Conservation (phyloP, 352 stramenopile genomes). For the Phytophthora lateralis region DNA sequence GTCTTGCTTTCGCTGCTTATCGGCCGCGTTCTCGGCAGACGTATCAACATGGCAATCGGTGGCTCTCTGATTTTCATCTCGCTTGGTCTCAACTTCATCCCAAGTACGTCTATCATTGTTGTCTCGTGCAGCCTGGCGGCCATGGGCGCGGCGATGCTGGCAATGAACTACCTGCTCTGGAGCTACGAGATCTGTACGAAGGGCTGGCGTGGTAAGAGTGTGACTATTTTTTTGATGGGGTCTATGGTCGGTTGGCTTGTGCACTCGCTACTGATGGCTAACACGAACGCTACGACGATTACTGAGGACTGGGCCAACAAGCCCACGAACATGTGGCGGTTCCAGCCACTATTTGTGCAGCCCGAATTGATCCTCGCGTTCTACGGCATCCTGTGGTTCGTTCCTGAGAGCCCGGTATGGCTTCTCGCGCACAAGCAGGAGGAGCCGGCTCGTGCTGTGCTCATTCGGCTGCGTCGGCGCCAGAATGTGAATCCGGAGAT, state of each 20-base stretch:
- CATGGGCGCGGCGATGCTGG: conserved; percentile 65
- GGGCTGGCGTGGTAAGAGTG: conserved; percentile 85
- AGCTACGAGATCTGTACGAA: conserved; percentile 89
- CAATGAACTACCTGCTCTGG: conserved; percentile 81
- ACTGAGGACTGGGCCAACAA: conserved; percentile 41
- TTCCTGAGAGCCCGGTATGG: conserved; percentile 86
- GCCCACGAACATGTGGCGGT: conserved; percentile 63
- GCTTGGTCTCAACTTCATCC: conserved; percentile 64
- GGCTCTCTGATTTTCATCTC: conserved; percentile 53
- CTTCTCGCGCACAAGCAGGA: conserved; percentile 57
- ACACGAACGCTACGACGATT: conserved; percentile 53
- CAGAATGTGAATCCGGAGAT: conserved; percentile 76
- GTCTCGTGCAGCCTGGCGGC: conserved; percentile 57
- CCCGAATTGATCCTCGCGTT: conserved; percentile 66
- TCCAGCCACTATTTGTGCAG: conserved; percentile 66
- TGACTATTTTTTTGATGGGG: conserved; percentile 82
- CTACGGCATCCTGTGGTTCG: conserved; percentile 59
- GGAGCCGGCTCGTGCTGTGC: conserved; percentile 55
- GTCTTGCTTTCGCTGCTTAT: conserved; percentile 59
- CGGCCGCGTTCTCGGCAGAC: conserved; percentile 63
- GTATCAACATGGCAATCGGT: conserved; percentile 64
- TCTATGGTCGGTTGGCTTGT: conserved; percentile 73
- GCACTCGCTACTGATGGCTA: conserved; percentile 62
- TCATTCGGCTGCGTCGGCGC: conserved; percentile 67
- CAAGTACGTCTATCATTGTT: conserved; percentile 58